Conservation (phyloP, 2,329 filamentous ascomycete genomes). For the Colletotrichum tropicicola region DNA sequence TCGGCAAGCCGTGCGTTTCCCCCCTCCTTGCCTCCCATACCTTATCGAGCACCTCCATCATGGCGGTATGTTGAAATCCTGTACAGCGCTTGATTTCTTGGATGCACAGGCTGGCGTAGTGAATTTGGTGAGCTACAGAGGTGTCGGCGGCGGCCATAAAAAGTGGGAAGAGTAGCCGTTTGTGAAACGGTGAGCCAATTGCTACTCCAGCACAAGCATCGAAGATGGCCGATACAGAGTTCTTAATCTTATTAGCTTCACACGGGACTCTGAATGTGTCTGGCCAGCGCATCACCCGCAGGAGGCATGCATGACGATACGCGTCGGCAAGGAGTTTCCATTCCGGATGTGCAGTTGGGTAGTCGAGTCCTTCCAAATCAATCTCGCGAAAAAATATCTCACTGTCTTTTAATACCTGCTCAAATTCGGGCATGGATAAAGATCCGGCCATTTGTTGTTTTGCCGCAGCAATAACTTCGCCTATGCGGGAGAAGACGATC, state of each 20-base stretch:
- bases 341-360: conserved; percentile 37
- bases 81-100: conserved; percentile 36
- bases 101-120: conserved; percentile 36
- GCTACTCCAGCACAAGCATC: conserved; percentile 36
- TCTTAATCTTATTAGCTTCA: conserved; percentile 32
- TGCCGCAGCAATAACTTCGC: conserved; percentile 34
- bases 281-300: conserved; percentile 37
- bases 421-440: conserved; percentile 19
- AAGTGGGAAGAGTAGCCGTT: conserved; percentile 38
- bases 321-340: conserved; percentile 40
- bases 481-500: conserved; percentile 35
- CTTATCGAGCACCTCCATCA: conserved; percentile 35
- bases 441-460: conserved; percentile 30
- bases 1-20: conserved; percentile 29
- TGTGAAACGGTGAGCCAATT: conserved; percentile 35
- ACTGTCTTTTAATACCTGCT: conserved; percentile 27
- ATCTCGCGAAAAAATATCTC: conserved; percentile 37
- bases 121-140: conserved; percentile 33
- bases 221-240: conserved; percentile 35
- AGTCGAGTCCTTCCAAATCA: conserved; percentile 34
- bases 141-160: conserved; percentile 39
- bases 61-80: conserved; percentile 35
- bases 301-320: conserved; percentile 39
- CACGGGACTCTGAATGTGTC: conserved; percentile 37
- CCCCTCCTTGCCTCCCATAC: conserved; percentile 35